A percentile compares a stretch with the other conserved stretches of the same genome.
Conservation (phyloP, 768 basidiomycete genomes). For the Zangia roseola region DNA sequence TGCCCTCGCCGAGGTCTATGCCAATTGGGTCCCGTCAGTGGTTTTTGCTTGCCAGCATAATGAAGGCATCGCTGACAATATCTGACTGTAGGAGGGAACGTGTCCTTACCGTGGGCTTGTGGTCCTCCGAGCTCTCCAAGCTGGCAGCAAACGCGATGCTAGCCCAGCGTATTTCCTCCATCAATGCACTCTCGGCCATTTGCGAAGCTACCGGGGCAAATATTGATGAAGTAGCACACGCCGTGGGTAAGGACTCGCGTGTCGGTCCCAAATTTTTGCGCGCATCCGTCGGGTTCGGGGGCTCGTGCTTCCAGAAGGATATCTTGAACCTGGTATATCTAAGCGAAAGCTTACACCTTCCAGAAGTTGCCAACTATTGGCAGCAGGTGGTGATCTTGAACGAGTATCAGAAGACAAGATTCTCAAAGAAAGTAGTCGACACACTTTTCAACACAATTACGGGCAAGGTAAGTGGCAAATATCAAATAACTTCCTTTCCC, state of each 20-base stretch:
- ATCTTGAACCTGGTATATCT: conserved; percentile 99
- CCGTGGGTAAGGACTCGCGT: conserved; percentile 90
- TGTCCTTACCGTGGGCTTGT: conserved; percentile 93
- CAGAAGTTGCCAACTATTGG: conserved; percentile 98
- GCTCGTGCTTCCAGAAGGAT: conserved; percentile 99
- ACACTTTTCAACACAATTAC: conserved; percentile 99
- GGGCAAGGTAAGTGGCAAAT: conserved; percentile 63
- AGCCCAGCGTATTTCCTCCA: conserved; percentile 96
- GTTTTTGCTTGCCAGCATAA: not conserved
- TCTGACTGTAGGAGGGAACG: conserved; percentile 51
- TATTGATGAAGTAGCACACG: conserved; percentile 95
- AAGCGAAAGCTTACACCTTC: conserved; percentile 89
- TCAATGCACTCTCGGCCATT: conserved; percentile 97
- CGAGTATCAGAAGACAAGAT: conserved; percentile 95
- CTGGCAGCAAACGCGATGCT: conserved; percentile 99
- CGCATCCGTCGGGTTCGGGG: conserved; percentile 95
- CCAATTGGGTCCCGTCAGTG: conserved; percentile 94
- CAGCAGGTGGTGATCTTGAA: conserved; percentile 96
- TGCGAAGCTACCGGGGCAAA: conserved; percentile 99
- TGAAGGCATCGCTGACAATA: not conserved
- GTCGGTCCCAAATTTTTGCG: conserved; percentile 95
- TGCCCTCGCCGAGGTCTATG: conserved; percentile 78
- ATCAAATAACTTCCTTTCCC: not conserved
- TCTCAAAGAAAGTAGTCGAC: conserved; percentile 95
- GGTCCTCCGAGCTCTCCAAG: conserved; percentile 98